Base-by-base conservation (phyloP, 108 stramenopile genomes). In the Stephanodiscus minutulus region DNA sequence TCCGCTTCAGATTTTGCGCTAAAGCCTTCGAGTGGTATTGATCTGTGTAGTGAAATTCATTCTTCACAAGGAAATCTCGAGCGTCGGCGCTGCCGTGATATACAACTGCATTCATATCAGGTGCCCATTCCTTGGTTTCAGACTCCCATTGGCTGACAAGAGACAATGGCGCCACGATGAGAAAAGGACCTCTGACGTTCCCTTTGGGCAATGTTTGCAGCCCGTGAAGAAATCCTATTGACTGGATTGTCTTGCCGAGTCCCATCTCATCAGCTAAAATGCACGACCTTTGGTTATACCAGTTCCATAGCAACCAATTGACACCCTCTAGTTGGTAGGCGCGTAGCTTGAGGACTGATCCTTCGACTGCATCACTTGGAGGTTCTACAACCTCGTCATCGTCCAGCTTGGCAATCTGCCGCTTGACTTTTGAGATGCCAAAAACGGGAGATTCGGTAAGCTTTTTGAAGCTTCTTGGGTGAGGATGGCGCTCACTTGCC, bases 261-360 rank as follows among this genome's bases (percentile, higher is more conserved):
- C 91, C 92, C 92, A 94, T 99, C 73, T 98, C 98, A 68, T 99
- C 98, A 12, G 97, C 98, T 53, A 99, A 84, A 62, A 99, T 98
- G 73, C 96, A 98, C 2, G 89, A 91, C 39, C 98, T 70, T 35
- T 78, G 64, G 77, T 96, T 94, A 65, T 86, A 91, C 94, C 95
- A 97, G 73, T 97, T 97, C 78, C 89, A 93, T 8, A 98, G 70
- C 65, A 99, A 82, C 98, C 98, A 99, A 66, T 95, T 96, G 24
- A 99, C 94, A 58, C 98, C 98, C 72, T 98, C 88, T 21, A 96
- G 71, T 77, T 99, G 98, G 61, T 99, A 99, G 46, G 85, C 81
- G 53, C 98, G 86, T 13, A 99, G 88, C 62, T 80, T 81, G 50
- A 93, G 89, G 9, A 82, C 94, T 61, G 74, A 36, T 64, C 31